Percentiles rank a stretch among this genome's conserved stretches.
phyloP scores from a whole-genome alignment of 129 eudicot genomes.

The Oenanthe sinensis region DNA sequence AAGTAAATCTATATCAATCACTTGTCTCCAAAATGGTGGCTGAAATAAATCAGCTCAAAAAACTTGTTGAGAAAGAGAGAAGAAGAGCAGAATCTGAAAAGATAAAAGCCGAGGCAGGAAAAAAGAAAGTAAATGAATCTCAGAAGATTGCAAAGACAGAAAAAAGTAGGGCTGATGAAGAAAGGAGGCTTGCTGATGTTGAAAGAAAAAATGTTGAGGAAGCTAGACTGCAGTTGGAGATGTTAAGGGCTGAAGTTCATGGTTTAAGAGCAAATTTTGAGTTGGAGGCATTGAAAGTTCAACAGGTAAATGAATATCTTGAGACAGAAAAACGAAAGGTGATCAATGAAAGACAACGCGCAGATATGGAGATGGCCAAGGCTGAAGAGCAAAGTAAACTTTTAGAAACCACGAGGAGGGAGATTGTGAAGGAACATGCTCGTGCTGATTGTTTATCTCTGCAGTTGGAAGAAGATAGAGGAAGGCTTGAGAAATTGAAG shows the following conservation, averaged over 20 bases:
- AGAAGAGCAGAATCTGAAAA: constrained; percentile 33
- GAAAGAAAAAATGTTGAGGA: constrained; percentile 40
- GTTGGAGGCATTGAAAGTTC: constrained; percentile 29
- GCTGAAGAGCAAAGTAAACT: constrained; percentile 42
- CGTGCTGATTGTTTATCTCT: constrained; percentile 45
- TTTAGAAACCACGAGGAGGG: constrained; percentile 42
- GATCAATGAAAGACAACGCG: constrained; percentile 39
- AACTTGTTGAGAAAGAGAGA: constrained; percentile 55
- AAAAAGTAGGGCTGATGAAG: constrained; percentile 31
- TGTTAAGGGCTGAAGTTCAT: constrained; percentile 36
- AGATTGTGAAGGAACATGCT: constrained; percentile 43
- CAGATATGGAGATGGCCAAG: constrained; percentile 30
- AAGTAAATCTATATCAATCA: constrained; percentile 20
- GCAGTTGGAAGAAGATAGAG: constrained; percentile 39
- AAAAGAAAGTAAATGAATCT: constrained; percentile 22
- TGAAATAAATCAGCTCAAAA: constrained; percentile 50
- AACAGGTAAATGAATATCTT: constrained; percentile 49
- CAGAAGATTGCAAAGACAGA: constrained; percentile 32
- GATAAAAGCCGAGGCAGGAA: constrained; percentile 45
- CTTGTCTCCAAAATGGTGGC: constrained; percentile 34
- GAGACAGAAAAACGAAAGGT: constrained; percentile 49
- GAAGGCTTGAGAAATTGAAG: constrained; percentile 32
- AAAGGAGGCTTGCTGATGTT: constrained; percentile 24
- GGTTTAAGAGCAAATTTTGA: constrained; percentile 33
- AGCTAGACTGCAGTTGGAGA: constrained; percentile 37